Conservation (phyloP, 2,329 filamentous ascomycete genomes). For the Colletotrichum gloeosporioides region DNA sequence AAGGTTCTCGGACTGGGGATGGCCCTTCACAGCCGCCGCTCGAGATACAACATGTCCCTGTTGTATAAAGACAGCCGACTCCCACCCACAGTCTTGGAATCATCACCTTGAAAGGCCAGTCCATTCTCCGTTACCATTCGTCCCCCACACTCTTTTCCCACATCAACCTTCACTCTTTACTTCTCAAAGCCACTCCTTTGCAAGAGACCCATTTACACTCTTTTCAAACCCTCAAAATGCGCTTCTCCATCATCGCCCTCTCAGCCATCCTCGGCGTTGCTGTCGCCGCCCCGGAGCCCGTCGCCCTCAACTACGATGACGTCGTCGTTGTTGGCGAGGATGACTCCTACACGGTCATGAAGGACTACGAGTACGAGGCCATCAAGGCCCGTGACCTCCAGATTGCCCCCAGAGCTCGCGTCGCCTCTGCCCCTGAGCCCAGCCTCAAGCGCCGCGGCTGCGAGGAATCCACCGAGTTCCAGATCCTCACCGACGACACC, state of each 20-base stretch:
- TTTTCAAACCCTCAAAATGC: conserved; percentile 15
- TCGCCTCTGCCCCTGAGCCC: not conserved
- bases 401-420: not conserved
- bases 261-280: conserved; percentile 2
- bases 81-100: not conserved
- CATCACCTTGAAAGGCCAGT: not conserved
- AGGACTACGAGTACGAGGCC: conserved; percentile 27
- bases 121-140: conserved; percentile 14
- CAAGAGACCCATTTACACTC: not conserved
- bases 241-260: conserved; percentile 10
- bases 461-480: conserved; percentile 26
- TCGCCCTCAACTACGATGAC: conserved; percentile 26
- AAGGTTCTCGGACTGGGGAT: not conserved
- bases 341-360: conserved; percentile 29
- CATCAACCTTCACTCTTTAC: conserved; percentile 15
- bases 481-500: conserved; percentile 26
- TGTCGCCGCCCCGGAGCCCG: not conserved
- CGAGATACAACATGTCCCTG: not conserved
- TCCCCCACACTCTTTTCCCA: conserved; percentile 12
- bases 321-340: conserved; percentile 29
- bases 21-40: not conserved
- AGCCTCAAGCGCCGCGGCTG: conserved; percentile 19
- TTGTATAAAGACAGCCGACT: conserved; percentile 8
- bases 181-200: conserved; percentile 14
- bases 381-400: conserved; percentile 18